Evolutionary conservation across 1,139 yeast species (phyloP), one percentile per base, ranked within the genome.

Genomic region (Taiozyma onychis): DNA sequence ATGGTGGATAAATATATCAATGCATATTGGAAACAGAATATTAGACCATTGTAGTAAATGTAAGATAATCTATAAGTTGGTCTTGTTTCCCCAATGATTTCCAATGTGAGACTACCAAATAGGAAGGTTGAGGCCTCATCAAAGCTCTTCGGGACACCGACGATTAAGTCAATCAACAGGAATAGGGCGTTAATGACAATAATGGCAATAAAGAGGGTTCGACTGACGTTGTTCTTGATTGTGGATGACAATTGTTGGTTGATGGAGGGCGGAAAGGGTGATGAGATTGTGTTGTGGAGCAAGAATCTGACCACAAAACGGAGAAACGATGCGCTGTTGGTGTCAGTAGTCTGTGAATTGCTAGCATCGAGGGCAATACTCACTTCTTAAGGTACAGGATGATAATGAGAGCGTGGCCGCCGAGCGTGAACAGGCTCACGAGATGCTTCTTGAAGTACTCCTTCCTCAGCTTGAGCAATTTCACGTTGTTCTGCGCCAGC

Each of bases 11-110:
- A 52, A 57, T 69, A 62, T 54, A 66, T 37, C 54, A 67, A 46
- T 47, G 64, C 51, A 64, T 49, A 21, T 55, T 49, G 47, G 65
- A 51, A 34, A 66, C 57, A 5, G 60, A 50, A 32, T 62, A 53
- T 61, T 68, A 77, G 24, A 57, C 49, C 5, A 59, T 48, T 34
- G 70, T 42, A 44, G 70, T 57, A 46, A 57, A 68, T 1, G 61
- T 13, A 53, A 59, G 43, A 44, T 61, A 47, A 69, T 71, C 51
- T 56, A 41, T 44, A 64, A 32, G 56, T 62, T 61, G 56, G 68
- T 61, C n/a, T 55, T 4, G 62, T 48, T 49, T 76, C 80, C 0
- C 80, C 81, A 41, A 74, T 70, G 34, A 73, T 57, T 54, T 71
- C 76, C 32, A 73, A 49, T 13, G 71, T 60, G 35, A 68, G 52